Base-by-base conservation (phyloP, 495 filamentous ascomycete species). In the Xylaria longipes region DNA sequence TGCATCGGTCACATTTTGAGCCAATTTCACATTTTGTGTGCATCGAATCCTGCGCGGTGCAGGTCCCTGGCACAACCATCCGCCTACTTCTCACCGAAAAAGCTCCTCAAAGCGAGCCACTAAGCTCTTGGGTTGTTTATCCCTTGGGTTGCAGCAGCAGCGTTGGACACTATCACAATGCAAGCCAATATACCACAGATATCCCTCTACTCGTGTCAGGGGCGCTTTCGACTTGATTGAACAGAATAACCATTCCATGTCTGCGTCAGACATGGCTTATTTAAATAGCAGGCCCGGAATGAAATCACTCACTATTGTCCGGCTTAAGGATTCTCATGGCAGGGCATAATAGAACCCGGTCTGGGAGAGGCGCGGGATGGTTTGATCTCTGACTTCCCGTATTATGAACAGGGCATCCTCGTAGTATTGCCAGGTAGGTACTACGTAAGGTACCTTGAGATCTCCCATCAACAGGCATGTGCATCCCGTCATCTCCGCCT, bases 401-500 rank as follows among this genome's bases (percentile, higher is more conserved):
- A n/a, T 65, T 46, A 43, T 65, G 12, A 17, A 22, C 57, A 60
- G 31, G 57, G 57, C 57, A 37, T 5, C 57, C 57, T 60, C 57
- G 57, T 60, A 60, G 39, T n/a, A n/a, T n/a, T 37, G 57, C 52
- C 25, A 57, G 29, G 33, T 60, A 35, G 33, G 20, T 17, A 37
- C 5, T 25, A 39, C 5, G 35, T 20, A 12, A 14, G 2, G 37
- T 27, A 35, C 31, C 37, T 2, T 27, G 37, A 37, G 57, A 60
- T 60, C 57, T 43, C n/a, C 60, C 35, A 25, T 63, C 37, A 22
- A 63, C 37, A 31, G 52, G 5, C 52, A 29, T 43, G 37, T 43
- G 60, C 60, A 43, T 43, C 57, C n/a, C 57, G 27, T 60, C 57
- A 60, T 60, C 57, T 60, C 57, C 57, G 57, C 57, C 57, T 4